Evolutionary conservation across 1,139 yeast species (phyloP), one percentile per base, ranked within the genome.

Genomic region (Geotrichum phurueaensis): DNA sequence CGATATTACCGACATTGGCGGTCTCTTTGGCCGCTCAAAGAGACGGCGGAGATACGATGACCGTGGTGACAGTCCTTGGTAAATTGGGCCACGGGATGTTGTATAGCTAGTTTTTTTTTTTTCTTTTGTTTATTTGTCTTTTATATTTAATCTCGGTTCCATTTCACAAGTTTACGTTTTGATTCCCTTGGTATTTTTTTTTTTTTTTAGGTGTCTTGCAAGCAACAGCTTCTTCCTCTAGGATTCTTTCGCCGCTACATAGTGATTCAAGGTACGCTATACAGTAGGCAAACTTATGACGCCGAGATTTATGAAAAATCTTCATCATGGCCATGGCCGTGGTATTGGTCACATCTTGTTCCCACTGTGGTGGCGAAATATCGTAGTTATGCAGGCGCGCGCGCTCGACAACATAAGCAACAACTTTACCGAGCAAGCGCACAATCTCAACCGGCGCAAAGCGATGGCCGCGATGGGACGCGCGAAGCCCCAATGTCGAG

Each of bases 1-100:
- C 29, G 68, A 62, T 27, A 69, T 72, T 29, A 66, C 72, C 4
- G 76, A 74, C 49, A 64, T 74, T 45, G 74, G 75, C 27, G 71
- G 73, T 5, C 58, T 71, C 61, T 69, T 71, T 59, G 72, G 75
- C 23, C 65, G 75, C 22, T 66, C 65, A 58, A 70, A 69, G 61
- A 65, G 74, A 47, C 67, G 73, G 22, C 62, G 75, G 53, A 63
- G 71, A 45, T 68, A 58, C 56, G 69, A 52, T 57, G 64, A 53
- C 31, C 68, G 67, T 33, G 65, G 65, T 6, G 66, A 63, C 25
- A 62, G 65, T 23, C 69, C 69, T 18, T 56, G 61, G 58, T 59
- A 48, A 53, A 39, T 48, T 23, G 15, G 15, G 22, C 31, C n/a
- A 20, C 22, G 1, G 22, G 9, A 15, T n/a, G 4, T 48, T 48